Evolutionary conservation across 371 early-diverging fungal species (phyloP).

Genomic region (Chytridiales sp.): DNA sequence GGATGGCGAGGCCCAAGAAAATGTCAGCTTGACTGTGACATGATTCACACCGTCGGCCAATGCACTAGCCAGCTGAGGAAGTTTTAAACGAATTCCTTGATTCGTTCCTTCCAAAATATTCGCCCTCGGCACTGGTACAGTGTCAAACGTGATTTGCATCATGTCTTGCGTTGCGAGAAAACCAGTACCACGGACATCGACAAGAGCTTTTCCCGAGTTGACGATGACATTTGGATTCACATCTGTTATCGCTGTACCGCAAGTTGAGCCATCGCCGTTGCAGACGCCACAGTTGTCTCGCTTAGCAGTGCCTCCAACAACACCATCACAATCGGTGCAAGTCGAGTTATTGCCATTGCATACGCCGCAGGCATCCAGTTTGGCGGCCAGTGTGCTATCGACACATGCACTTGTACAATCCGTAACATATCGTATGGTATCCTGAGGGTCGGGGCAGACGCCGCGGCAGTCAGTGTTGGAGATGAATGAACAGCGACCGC

Average conservation of each 20-base stretch:
- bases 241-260: background rate
- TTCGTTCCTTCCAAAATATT: too few species aligned
- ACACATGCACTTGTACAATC: slow-evolving; percentile 14
- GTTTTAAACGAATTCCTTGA: too few species aligned
- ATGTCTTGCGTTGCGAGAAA: too few species aligned
- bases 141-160: too few species aligned
- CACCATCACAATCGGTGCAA: slow-evolving; percentile 18
- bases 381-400: background rate
- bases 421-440: background rate
- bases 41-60: too few species aligned
- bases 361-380: slow-evolving; percentile 11
- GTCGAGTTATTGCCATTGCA: slow-evolving; percentile 16
- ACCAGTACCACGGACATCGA: slow-evolving; percentile 17
- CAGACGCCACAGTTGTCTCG: slow-evolving; percentile 18
- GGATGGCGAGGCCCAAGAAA: too few species aligned
- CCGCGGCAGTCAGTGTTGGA: slow-evolving; percentile 12
- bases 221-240: slow-evolving; percentile 6
- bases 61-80: too few species aligned
- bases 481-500: slow-evolving; percentile 11
- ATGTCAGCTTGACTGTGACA: too few species aligned
- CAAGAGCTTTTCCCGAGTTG: background rate
- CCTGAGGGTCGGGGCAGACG: slow-evolving; percentile 8
- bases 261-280: slow-evolving; percentile 10
- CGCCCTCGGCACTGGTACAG: too few species aligned
- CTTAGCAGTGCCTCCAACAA: slow-evolving; percentile 8